phyloP scores from a whole-genome alignment of 139 green algal genomes.

The Spirogloea muscicola region DNA sequence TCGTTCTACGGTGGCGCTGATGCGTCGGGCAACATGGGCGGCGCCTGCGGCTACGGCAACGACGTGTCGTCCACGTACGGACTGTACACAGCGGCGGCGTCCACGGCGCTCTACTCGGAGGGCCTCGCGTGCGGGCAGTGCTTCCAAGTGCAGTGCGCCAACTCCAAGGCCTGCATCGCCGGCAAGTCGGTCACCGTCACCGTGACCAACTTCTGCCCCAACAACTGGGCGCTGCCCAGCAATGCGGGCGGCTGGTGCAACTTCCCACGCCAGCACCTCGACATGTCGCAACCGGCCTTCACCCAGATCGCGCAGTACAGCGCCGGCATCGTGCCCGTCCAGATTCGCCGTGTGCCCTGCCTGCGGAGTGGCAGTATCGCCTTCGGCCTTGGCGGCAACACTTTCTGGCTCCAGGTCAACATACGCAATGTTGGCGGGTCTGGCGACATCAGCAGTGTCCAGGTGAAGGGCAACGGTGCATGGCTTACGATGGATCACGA shows the following conservation, averaged over 20 bases:
- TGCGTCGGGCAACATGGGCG: conserved; percentile 19
- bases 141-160: conserved; percentile 24
- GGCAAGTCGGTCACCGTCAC: conserved; percentile 31
- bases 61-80: conserved; percentile 13
- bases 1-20: conserved; percentile 33
- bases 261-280: conserved; percentile 6
- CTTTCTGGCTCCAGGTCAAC: conserved; percentile 2
- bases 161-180: too few relatives aligned
- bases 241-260: conserved; percentile 8
- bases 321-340: conserved; percentile 1
- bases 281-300: conserved; percentile 23
- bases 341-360: conserved; percentile 21
- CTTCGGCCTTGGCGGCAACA: conserved; percentile 12
- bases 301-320: background rate
- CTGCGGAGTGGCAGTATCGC: background rate
- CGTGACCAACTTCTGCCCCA: conserved; percentile 28
- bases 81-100: conserved; percentile 29
- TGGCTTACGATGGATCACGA: too few relatives aligned
- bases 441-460: conserved; percentile 10
- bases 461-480: too few relatives aligned
- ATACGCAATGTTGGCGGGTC: conserved; percentile 8
- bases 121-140: conserved; percentile 15
- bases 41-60: conserved; percentile 40
- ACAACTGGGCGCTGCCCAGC: too few relatives aligned
- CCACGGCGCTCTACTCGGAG: conserved; percentile 4